Evolutionary conservation across 352 stramenopile genomes (phyloP), one percentile per base, ranked within the genome.

Genomic region (Phytophthora tubulina): DNA sequence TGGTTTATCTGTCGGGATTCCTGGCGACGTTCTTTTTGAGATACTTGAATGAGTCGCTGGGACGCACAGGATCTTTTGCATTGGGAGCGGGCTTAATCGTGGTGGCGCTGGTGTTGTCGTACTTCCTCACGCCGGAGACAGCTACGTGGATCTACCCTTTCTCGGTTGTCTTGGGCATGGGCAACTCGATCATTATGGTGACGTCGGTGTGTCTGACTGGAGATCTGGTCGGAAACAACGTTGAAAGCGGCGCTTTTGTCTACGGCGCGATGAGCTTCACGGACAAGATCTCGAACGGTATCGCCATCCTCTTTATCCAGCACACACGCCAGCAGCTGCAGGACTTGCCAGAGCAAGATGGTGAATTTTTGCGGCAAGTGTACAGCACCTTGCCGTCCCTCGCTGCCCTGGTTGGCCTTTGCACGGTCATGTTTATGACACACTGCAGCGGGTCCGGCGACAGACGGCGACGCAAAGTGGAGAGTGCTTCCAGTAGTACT

Each of bases 181-280:
- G 89, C 51, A 94, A 95, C 69, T 94, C 88, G 4, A 92, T 94
- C 55, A 91, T 96, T 52, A 96, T 96, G 89, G 89, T 96, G 35
- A 94, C 88, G 10, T 93, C 85, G 0, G 89, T 96, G 44, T 95
- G 86, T 58, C 63, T 95, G 10, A 90, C 94, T 62, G 89, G 86
- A 44, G 89, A 95, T 54, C 67, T 96, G 3, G 87, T 96, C 1
- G 89, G 89, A 14, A 91, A 90, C 71, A 90, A 93, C 62, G 76
- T 91, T 41, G 89, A 95, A 65, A 94, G 85, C 49, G 89, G 89
- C 36, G 89, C 89, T 13, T 96, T 96, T 48, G 89, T 96, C 32
- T 96, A 94, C 72, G 89, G 89, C 30, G 84, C 87, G 8, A 94
- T 96, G 87, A 95, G 88, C 60, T 94, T 96, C 71, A 94, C 87